Evolutionary conservation across 2,329 filamentous ascomycete genomes (phyloP), one percentile per base, ranked within the genome.

Genomic region (Scedosporium boydii): DNA sequence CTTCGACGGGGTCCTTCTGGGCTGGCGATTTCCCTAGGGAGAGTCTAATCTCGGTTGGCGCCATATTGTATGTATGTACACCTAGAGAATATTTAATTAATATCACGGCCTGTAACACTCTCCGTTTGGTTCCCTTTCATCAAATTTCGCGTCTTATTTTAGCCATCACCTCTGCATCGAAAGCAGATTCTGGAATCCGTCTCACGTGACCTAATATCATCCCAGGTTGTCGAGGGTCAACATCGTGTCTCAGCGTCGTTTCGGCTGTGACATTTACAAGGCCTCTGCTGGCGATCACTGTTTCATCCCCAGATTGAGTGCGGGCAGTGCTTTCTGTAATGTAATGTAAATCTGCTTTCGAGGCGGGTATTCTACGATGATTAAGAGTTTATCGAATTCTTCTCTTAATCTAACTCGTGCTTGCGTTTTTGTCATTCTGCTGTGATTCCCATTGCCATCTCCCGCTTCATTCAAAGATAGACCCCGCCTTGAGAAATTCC

Each of bases 171-270:
- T 10, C 27, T 46, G n/a, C 53, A 51, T 58, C 14, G 42, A 16
- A 26, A 4, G 3, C 21, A 12, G 41, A 16, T 34, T 38, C 27
- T n/a, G 29, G 34, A n/a, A 14, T 12, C 9, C 10, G 4, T 23
- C 21, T 51, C 59, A 60, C 59, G 59, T 60, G 59, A 60, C 23
- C 42, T 16, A 58, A 16, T 6, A 23, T 55, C 12, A 14, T 23
- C 18, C 51, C 23, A 26, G 56, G 56, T 46, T 44, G 34, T 10
- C 44, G 58, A 57, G 34, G 16, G 16, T 12, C 10, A 23, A 34
- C 21, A 3, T 46, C 12, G 53, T 42, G 60, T 62, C 60, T 62
- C 60, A 62, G n/a, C 16, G 51, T 26, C 41, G 60, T 62, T 62
- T 62, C 60, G 53, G 60, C 38, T 46, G 18, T 41, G 38, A 21